These are phyloP conservation scores for Phialemoniopsis sp. DNA, from an alignment of 2,329 filamentous ascomycete genomes.

Conservation along the genomic window DNA sequence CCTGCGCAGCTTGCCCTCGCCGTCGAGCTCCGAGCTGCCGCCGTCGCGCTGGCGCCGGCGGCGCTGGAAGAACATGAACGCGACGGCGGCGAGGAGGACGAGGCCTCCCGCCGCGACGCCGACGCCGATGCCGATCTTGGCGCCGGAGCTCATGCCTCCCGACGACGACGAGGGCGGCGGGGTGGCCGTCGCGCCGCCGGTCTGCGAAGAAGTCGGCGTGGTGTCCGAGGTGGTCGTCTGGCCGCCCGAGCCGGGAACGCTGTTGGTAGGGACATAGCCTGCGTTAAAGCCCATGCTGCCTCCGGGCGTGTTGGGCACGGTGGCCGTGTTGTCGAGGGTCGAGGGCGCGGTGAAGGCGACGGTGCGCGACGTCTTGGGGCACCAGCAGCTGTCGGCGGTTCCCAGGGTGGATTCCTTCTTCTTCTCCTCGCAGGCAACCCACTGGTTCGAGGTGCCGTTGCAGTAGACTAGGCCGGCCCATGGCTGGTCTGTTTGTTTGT, in stretches of 20 bases:
- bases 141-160: constrained; percentile 12
- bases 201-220: constrained; percentile 1
- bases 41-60: not conserved
- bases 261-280: constrained; percentile 5
- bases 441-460: constrained; percentile 22
- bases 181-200: constrained; percentile 1
- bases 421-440: constrained; percentile 24
- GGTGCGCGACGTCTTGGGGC: constrained; percentile 18
- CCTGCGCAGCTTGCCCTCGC: not conserved
- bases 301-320: constrained; percentile 16
- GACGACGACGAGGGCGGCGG: not conserved
- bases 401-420: constrained; percentile 12
- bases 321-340: constrained; percentile 17
- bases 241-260: constrained; percentile 11
- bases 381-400: constrained; percentile 20
- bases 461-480: constrained; percentile 30
- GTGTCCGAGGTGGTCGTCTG: not conserved
- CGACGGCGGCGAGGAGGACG: not conserved
- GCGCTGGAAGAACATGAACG: not conserved
- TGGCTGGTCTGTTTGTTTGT: constrained; percentile 9
- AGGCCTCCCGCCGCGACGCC: constrained; percentile 2
- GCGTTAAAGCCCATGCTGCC: constrained; percentile 15
- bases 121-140: constrained; percentile 12
- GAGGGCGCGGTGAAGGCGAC: constrained; percentile 15
- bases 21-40: not conserved